These are phyloP conservation scores for Euclidium syriacum DNA, from an alignment of 345 rosid genomes.

Conservation along the genomic window DNA sequence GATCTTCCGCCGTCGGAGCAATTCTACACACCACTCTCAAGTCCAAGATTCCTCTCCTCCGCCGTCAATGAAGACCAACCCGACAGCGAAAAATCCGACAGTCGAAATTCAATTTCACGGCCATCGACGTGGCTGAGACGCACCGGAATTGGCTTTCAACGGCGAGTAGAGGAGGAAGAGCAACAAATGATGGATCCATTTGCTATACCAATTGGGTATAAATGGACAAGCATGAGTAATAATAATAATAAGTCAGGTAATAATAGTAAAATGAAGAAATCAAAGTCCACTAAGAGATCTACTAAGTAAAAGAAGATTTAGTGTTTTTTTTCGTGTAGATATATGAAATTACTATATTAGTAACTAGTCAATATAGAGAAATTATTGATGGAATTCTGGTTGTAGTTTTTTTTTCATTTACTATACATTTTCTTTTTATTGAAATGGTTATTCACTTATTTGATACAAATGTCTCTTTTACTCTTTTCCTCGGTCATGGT, in stretches of 20 bases:
- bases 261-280: constrained; percentile 44
- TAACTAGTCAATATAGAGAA: constrained; percentile 14
- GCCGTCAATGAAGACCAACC: constrained; percentile 20
- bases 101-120: constrained; percentile 23
- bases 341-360: constrained; percentile 18
- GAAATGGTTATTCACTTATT: constrained; percentile 5
- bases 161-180: constrained; percentile 26
- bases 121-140: constrained; percentile 58
- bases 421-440: constrained; percentile 5
- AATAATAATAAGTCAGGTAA: constrained; percentile 40
- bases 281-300: constrained; percentile 53
- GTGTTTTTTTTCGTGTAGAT: constrained; percentile 7
- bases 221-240: constrained; percentile 47
- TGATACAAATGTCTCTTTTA: background rate
- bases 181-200: constrained; percentile 55
- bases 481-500: constrained; percentile 11
- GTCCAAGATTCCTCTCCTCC: constrained; percentile 50
- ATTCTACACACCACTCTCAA: constrained; percentile 90
- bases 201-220: constrained; percentile 76
- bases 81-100: constrained; percentile 36
- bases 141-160: constrained; percentile 37
- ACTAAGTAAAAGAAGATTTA: constrained; percentile 38
- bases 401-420: background rate
- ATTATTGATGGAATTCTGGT: constrained; percentile 3
- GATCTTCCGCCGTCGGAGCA: constrained; percentile 73